phyloP scores from a whole-genome alignment of 2,329 filamentous ascomycete genomes.

The Coniella vitis region DNA sequence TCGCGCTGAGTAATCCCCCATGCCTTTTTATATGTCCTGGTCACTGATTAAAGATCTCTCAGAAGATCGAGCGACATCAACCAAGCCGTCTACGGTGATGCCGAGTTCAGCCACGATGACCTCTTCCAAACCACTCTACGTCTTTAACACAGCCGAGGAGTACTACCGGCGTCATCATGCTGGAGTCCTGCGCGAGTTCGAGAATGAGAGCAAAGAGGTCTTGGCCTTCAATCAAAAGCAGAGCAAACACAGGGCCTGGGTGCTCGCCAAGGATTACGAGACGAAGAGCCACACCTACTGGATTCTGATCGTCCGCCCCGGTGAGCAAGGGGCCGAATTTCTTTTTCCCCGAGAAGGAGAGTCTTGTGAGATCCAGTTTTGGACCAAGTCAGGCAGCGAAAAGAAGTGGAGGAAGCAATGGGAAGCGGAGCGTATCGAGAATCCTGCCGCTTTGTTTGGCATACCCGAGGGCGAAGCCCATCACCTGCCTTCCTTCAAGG shows the following conservation, averaged over 20 bases:
- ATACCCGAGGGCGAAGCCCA: slow-evolving; percentile 1
- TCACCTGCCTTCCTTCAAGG: slow-evolving; percentile 11
- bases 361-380: slow-evolving; percentile 8
- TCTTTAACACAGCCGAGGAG: slow-evolving; percentile 10
- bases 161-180: slow-evolving; percentile 12
- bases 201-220: slow-evolving; percentile 11
- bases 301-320: slow-evolving; percentile 12
- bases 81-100: background rate
- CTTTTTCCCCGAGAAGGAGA: slow-evolving; percentile 15
- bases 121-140: slow-evolving; percentile 3
- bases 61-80: background rate
- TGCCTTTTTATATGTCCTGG: too few species aligned
- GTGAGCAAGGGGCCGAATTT: slow-evolving; percentile 2
- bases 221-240: slow-evolving; percentile 9
- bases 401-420: slow-evolving; percentile 8
- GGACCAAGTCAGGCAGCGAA: slow-evolving; percentile 7
- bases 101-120: too few species aligned
- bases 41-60: too few species aligned
- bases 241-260: slow-evolving; percentile 10
- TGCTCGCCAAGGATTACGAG: slow-evolving; percentile 4
- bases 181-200: slow-evolving; percentile 8
- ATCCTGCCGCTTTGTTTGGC: slow-evolving; percentile 11
- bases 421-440: slow-evolving; percentile 15
- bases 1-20: too few species aligned
- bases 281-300: slow-evolving; percentile 8